Percentiles rank a stretch among this genome's conserved stretches.
phyloP scores from a whole-genome alignment of 495 filamentous ascomycete genomes.

The Aspergillus baeticus region DNA sequence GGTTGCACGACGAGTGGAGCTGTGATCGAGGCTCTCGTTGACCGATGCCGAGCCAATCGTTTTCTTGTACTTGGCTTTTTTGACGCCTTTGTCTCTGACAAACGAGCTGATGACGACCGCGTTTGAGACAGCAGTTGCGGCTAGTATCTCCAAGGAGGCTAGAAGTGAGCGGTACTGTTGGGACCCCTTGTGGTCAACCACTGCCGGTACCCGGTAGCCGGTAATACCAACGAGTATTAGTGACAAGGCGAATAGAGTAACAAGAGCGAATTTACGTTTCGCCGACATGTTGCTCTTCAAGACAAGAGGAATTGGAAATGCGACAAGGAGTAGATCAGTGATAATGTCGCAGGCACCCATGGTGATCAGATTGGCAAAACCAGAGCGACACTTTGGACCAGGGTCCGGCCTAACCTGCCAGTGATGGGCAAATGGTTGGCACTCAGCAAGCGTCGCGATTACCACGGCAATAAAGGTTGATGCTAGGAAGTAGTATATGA shows the following conservation, averaged over 20 bases:
- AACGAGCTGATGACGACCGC: conserved; percentile 78
- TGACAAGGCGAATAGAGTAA: conserved; percentile 78
- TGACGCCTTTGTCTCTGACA: conserved; percentile 72
- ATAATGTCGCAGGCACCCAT: conserved; percentile 85
- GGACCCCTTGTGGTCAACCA: conserved; percentile 58
- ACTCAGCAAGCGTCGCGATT: conserved; percentile 80
- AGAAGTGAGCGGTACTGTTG: conserved; percentile 76
- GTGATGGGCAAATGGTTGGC: conserved; percentile 78
- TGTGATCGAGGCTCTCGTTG: conserved; percentile 50
- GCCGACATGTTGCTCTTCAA: conserved; percentile 66
- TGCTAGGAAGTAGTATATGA: conserved; percentile 71
- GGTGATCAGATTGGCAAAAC: conserved; percentile 79
- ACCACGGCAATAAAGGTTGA: conserved; percentile 77
- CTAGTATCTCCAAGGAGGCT: conserved; percentile 75
- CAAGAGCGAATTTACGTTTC: conserved; percentile 64
- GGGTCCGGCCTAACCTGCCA: conserved; percentile 93
- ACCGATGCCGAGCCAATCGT: conserved; percentile 52
- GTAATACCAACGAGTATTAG: conserved; percentile 72
- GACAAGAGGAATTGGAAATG: conserved; percentile 87
- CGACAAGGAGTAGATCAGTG: conserved; percentile 82
- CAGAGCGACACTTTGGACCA: conserved; percentile 77
- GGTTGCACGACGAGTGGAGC: conserved; percentile 47
- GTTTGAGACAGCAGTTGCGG: conserved; percentile 75
- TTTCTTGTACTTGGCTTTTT: conserved; percentile 70
- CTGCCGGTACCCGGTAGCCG: conserved; percentile 70